Base-by-base conservation (phyloP, 2,329 filamentous ascomycete genomes). In the Ceratocystis ficicola region DNA sequence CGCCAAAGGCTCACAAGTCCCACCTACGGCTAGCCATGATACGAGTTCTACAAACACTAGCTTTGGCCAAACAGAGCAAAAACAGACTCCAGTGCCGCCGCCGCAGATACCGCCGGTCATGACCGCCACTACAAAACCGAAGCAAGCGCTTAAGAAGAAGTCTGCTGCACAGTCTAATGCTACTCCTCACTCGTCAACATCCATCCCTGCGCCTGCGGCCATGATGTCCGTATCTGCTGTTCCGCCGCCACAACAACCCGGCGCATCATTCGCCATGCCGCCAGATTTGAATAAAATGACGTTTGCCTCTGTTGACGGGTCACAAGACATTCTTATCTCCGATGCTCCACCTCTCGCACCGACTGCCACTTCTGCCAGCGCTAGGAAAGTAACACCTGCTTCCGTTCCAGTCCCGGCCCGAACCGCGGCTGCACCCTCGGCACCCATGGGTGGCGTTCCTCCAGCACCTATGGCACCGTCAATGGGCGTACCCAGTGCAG, bases 141-240 rank as follows among this genome's bases (percentile, higher is more conserved):
- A 66, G 15, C 57, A 70, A 4, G 66, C 60, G 2, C 69, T 70
- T 50, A 70, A 72, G 44, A 70, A 72, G 30, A 75, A 75, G 65
- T 71, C 73, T 15, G 70, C 72, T 63, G 74, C 73, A 60, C 71
- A 75, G 41, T 75, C 76, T 64, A 72, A 70, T n/a, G 65, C 69
- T 5, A 70, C 68, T 44, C 77, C 41, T 3, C 55, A 44, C n/a
- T n/a, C 44, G 1, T 17, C 64, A 22, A 44, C 46, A 12, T 28
- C 52, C 52, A 28, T 25, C 25, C 52, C 52, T 30, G 22, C 52
- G 7, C 52, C 52, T 15, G 25, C 52, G 12, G 22, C 52, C 52
- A 57, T 57, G 52, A 57, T 30, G 22, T 57, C 52, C n/a, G 52
- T 57, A 28, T 57, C 69, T 68, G 52, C 52, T 17, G 10, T 57